These are phyloP conservation scores for Byssochlamys sp. DNA, from an alignment of 2,329 filamentous ascomycete genomes.

Conservation along the genomic window DNA sequence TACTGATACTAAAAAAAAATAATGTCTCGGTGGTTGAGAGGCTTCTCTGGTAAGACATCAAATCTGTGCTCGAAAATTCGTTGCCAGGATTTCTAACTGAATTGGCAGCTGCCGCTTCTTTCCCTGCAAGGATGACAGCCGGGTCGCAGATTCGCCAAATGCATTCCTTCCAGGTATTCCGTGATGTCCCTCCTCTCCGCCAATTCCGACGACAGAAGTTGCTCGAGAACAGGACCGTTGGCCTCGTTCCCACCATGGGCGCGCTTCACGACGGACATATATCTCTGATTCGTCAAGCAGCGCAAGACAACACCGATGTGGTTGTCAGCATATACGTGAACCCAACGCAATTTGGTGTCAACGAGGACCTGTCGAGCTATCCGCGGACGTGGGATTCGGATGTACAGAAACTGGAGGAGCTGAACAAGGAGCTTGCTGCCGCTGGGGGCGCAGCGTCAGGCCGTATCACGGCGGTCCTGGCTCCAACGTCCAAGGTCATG, in stretches of 20 bases:
- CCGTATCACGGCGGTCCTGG: conserved; percentile 72
- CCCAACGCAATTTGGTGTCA: conserved; percentile 84
- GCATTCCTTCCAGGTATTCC: conserved; percentile 50
- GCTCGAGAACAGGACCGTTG: conserved; percentile 61
- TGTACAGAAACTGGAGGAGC: conserved; percentile 51
- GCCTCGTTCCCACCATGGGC: conserved; percentile 93
- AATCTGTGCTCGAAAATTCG: background rate
- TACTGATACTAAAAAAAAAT: background rate
- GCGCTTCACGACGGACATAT: conserved; percentile 89
- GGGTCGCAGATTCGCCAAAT: conserved; percentile 10
- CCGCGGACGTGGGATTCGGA: conserved; percentile 82
- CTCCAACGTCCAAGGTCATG: conserved; percentile 72
- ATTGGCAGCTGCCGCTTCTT: conserved; percentile 10
- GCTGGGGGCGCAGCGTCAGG: conserved; percentile 23
- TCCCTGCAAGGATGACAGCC: conserved; percentile 13
- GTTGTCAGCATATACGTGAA: conserved; percentile 93
- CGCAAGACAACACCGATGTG: conserved; percentile 72
- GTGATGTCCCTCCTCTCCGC: conserved; percentile 62
- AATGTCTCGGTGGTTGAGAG: conserved; percentile 22
- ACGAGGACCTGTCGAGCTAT: conserved; percentile 81
- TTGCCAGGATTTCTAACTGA: background rate
- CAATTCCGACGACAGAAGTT: conserved; percentile 58
- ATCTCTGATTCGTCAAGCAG: conserved; percentile 73
- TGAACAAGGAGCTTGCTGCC: conserved; percentile 63
- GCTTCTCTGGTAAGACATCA: conserved; percentile 9